phyloP scores from a whole-genome alignment of 768 basidiomycete genomes.

The Rhizopogon sp. region DNA sequence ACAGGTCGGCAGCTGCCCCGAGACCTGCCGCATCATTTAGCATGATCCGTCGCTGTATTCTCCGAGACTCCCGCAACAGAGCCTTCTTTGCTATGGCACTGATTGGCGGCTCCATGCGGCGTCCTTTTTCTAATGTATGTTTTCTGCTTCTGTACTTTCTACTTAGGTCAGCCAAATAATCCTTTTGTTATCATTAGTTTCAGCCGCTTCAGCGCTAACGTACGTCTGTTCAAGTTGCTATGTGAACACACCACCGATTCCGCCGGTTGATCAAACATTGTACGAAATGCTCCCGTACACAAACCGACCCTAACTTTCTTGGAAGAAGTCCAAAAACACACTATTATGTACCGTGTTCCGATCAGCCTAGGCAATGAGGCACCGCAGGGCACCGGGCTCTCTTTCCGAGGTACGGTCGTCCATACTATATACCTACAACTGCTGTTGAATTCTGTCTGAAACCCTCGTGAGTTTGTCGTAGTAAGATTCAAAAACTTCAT shows the following conservation, averaged over 20 bases:
- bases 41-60: slow-evolving; percentile 1
- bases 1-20: slow-evolving; percentile 2
- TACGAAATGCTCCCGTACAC: background rate
- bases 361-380: background rate
- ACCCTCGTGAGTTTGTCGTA: no score
- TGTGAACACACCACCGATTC: background rate
- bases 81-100: background rate
- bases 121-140: background rate
- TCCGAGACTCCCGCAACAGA: slow-evolving; percentile 1
- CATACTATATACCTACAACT: no score
- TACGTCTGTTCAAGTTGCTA: background rate
- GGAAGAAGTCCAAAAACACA: background rate
- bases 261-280: no score
- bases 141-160: background rate
- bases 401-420: background rate
- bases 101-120: background rate
- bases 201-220: background rate
- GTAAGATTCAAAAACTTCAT: no score
- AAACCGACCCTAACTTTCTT: background rate
- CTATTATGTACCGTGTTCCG: background rate
- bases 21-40: background rate
- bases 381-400: background rate
- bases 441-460: no score
- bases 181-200: background rate
- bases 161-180: background rate